Evolutionary conservation across 768 basidiomycete species (phyloP), one percentile per base, ranked within the genome.

Genomic region (Panaeolus papilionaceus): DNA sequence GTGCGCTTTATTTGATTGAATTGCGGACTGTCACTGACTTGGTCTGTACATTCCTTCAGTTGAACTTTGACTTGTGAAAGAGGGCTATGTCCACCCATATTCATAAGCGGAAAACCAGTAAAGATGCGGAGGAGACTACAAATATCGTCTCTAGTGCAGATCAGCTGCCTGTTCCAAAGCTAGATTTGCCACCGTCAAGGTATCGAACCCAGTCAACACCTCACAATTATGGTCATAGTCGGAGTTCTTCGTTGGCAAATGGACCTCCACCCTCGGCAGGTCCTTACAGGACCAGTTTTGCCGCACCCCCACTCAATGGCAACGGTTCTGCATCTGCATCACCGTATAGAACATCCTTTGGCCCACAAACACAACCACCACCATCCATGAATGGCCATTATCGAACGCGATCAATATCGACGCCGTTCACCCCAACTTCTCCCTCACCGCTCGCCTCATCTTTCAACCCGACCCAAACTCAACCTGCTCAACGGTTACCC

Each of bases 381-480:
- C 58, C 65, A 10, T 49, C 67, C 38, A 66, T 73, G 62, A 74
- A 76, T 63, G 77, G 70, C 2, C 84, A 86, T 74, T 70, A 78
- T 23, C 83, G 85, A 38, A 82, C 82, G 10, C 81, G 83, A 16
- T 86, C 87, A 4, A 80, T 86, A 58, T 87, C 88, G 6, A 79
- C 84, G 3, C 82, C 85, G 2, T 86, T 85, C 71, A 79, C 82
- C 3, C 85, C 86, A 1, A 74, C 80, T 33, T 77, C 81, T 3
- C 86, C 84, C 4, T 88, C 88, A 1, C 87, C 87, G 4, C 81
- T 88, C 14, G 79, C 84, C 10, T 71, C 81, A 18, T 74, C 75
- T 0, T 77, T 77, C 72, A 14, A 72, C 72, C 28, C 69, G 69
- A 26, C 71, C 74, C 71, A 51, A 76, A 75, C 73, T 73, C 37